Conservation (phyloP, 2,329 filamentous ascomycete genomes). For the Alternaria sp. region DNA sequence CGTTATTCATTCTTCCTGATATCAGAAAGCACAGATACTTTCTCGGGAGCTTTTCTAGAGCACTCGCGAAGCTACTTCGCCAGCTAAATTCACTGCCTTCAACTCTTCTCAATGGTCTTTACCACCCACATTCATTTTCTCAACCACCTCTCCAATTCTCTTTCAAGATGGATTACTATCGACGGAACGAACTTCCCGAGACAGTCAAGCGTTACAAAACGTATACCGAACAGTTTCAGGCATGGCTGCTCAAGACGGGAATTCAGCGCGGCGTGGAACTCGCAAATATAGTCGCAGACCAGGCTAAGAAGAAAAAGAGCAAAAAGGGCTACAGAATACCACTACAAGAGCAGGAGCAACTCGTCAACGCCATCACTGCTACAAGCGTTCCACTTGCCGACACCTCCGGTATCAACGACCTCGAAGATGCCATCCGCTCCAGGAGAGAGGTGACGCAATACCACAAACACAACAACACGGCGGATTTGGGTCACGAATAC, state of each 20-base stretch:
- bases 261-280: slow-evolving; percentile 22
- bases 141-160: neutral
- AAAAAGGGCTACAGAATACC: slow-evolving; percentile 18
- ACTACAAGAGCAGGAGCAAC: slow-evolving; percentile 7
- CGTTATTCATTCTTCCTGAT: neutral
- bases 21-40: slow-evolving; percentile 1
- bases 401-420: slow-evolving; percentile 21
- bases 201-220: slow-evolving; percentile 29
- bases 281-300: slow-evolving; percentile 9
- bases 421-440: slow-evolving; percentile 28
- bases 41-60: neutral
- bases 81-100: neutral
- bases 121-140: neutral
- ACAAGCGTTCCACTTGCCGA: slow-evolving; percentile 20
- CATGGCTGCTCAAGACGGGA: slow-evolving; percentile 27
- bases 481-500: slow-evolving; percentile 22
- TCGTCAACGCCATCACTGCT: slow-evolving; percentile 23
- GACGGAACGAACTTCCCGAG: slow-evolving; percentile 25
- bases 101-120: neutral
- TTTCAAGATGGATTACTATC: slow-evolving; percentile 25
- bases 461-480: slow-evolving; percentile 8
- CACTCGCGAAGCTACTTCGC: neutral
- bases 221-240: slow-evolving; percentile 20
- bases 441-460: slow-evolving; percentile 27
- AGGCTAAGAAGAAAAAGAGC: slow-evolving; percentile 5